A percentile compares a stretch with the other conserved stretches of the same genome.
Evolutionary conservation across 768 basidiomycete genomes (phyloP).

Genomic region (Cyclocybe cylindracea): DNA sequence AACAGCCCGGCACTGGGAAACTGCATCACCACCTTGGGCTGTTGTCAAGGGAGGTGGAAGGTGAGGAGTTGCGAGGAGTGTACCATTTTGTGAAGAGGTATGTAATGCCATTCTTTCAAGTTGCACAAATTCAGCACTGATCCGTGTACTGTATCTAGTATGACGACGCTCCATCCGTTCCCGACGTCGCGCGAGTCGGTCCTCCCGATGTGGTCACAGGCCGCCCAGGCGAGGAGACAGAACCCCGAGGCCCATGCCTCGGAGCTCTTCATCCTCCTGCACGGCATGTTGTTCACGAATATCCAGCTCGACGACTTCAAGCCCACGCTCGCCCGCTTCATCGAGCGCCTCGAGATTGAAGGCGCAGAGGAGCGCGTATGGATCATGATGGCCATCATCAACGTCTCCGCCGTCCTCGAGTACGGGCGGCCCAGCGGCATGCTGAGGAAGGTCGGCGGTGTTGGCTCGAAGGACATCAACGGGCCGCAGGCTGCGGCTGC

Average conservation of each 20-base stretch:
- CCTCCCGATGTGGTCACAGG: slow-evolving; percentile 81
- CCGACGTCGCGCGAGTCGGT: slow-evolving; percentile 87
- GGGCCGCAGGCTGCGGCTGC: slow-evolving; percentile 31
- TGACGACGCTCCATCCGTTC: slow-evolving; percentile 91
- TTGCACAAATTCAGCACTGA: slow-evolving; percentile 6
- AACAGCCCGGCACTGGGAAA: slow-evolving; percentile 92
- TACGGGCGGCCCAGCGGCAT: slow-evolving; percentile 80
- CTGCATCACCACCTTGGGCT: slow-evolving; percentile 93
- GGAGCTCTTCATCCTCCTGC: slow-evolving; percentile 88
- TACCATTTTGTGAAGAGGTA: slow-evolving; percentile 97
- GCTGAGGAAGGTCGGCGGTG: slow-evolving; percentile 62
- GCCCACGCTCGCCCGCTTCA: slow-evolving; percentile 77
- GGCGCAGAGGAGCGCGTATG: slow-evolving; percentile 84
- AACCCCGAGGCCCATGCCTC: slow-evolving; percentile 71
- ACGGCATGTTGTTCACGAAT: slow-evolving; percentile 97
- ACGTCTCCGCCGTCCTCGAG: slow-evolving; percentile 81
- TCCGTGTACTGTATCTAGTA: slow-evolving; percentile 43
- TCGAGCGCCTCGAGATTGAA: slow-evolving; percentile 85
- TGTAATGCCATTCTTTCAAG: slow-evolving; percentile 19
- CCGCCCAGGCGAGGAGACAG: slow-evolving; percentile 71
- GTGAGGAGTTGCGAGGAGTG: slow-evolving; percentile 79
- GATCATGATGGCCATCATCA: slow-evolving; percentile 95
- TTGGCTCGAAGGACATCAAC: slow-evolving; percentile 39
- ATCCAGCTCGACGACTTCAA: slow-evolving; percentile 93
- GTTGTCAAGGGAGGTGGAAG: slow-evolving; percentile 79